Evolutionary conservation across 805 yeast species (phyloP).

Genomic region (Lachancea fermentati): DNA sequence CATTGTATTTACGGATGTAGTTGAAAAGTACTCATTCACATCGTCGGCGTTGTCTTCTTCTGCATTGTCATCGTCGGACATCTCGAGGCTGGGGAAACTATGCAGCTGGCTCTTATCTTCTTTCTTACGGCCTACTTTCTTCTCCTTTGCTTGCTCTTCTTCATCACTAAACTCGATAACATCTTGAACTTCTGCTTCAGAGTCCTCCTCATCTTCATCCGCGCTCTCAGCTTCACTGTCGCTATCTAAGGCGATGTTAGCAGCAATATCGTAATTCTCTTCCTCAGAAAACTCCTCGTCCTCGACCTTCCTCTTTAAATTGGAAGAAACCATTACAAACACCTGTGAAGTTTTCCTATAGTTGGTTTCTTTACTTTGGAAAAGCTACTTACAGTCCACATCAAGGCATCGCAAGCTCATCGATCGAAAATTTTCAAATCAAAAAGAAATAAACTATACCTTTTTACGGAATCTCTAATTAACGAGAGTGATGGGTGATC

Average conservation of each 20-base stretch:
- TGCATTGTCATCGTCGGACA: constrained; percentile 37
- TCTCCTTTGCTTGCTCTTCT: constrained; percentile 34
- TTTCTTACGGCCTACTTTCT: constrained; percentile 11
- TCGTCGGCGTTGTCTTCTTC: constrained; percentile 40
- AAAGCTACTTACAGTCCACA: no score
- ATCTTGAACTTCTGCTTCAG: constrained; percentile 43
- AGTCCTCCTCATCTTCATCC: constrained; percentile 26
- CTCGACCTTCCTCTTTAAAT: constrained; percentile 11
- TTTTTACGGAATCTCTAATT: not conserved
- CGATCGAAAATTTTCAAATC: constrained; percentile 8
- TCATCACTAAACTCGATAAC: constrained; percentile 47
- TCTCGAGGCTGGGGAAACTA: constrained; percentile 46
- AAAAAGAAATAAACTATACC: not conserved
- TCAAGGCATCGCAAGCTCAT: constrained; percentile 8
- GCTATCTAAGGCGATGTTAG: constrained; percentile 46
- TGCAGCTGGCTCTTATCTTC: constrained; percentile 6
- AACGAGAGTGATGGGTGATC: not conserved
- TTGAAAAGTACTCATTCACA: constrained; percentile 39
- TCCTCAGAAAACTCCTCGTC: constrained; percentile 32
- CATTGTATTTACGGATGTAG: constrained; percentile 27
- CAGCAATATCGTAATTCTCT: constrained; percentile 51
- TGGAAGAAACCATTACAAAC: not conserved
- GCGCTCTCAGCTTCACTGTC: constrained; percentile 36
- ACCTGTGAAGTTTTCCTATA: no score
- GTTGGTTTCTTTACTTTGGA: no score